Percentiles rank a stretch among this genome's conserved stretches.
These are phyloP conservation scores for Ogataea paraovalis DNA, from an alignment of 805 yeast species.

Conservation along the genomic window DNA sequence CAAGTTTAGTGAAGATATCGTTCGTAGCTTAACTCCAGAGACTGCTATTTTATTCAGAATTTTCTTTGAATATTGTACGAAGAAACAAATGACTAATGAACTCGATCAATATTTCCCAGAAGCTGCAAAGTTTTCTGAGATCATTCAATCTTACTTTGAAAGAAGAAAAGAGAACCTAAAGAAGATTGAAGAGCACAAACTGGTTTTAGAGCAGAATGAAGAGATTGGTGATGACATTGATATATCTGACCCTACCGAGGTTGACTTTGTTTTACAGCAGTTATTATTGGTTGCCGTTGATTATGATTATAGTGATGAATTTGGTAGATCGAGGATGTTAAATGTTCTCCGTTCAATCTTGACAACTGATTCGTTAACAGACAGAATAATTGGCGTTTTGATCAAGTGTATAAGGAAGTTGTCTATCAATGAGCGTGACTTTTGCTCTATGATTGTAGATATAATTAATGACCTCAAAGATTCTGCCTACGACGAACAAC, in stretches of 20 bases:
- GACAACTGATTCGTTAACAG: conserved; percentile 53
- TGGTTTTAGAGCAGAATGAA: conserved; percentile 15
- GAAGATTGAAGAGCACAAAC: conserved; percentile 21
- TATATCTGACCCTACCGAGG: conserved; percentile 48
- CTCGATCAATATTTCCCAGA: conserved; percentile 77
- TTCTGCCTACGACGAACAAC: conserved; percentile 38
- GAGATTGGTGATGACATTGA: conserved; percentile 21
- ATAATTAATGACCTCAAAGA: conserved; percentile 82
- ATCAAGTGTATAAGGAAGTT: conserved; percentile 64
- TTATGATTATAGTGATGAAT: conserved; percentile 86
- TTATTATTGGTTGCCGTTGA: conserved; percentile 59
- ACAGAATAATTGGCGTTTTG: conserved; percentile 48
- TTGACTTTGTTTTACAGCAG: conserved; percentile 74
- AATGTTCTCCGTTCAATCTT: conserved; percentile 55
- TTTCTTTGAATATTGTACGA: conserved; percentile 61
- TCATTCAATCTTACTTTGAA: conserved; percentile 52
- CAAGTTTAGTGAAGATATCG: conserved; percentile 58
- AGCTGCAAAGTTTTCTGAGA: conserved; percentile 62
- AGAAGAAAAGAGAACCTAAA: conserved; percentile 35
- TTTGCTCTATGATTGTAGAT: conserved; percentile 80
- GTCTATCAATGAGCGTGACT: conserved; percentile 79
- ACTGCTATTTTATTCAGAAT: conserved; percentile 67
- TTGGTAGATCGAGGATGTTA: conserved; percentile 78
- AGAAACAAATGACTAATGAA: conserved; percentile 45
- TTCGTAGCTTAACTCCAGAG: conserved; percentile 71